phyloP scores from a whole-genome alignment of 2,329 filamentous ascomycete species.

The Cercospora beticola region DNA sequence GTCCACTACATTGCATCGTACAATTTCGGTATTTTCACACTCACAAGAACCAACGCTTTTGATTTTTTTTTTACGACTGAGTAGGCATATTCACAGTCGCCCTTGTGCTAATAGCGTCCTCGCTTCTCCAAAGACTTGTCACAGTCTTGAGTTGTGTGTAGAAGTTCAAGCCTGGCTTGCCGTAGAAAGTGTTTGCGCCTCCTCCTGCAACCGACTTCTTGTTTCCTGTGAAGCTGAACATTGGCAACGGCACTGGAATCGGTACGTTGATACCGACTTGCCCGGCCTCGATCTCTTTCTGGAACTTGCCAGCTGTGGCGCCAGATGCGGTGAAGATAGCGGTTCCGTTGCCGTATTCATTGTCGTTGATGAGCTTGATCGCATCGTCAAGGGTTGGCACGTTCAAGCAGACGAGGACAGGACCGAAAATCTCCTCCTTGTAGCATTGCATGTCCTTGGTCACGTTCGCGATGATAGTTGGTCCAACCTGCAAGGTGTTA shows the following conservation, averaged over 20 bases:
- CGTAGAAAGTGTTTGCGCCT: constrained; percentile 92
- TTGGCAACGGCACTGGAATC: constrained; percentile 59
- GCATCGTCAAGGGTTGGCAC: constrained; percentile 76
- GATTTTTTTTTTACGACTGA: constrained; percentile 42
- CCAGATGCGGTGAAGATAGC: constrained; percentile 82
- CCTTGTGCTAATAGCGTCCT: constrained; percentile 82
- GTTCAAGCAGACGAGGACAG: constrained; percentile 78
- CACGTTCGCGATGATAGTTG: constrained; percentile 79
- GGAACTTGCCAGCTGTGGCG: constrained; percentile 73
- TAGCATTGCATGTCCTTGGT: constrained; percentile 82
- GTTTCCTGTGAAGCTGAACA: constrained; percentile 56
- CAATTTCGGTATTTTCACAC: constrained; percentile 24
- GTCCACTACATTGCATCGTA: background rate
- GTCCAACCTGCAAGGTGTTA: constrained; percentile 59
- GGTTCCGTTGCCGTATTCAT: constrained; percentile 83
- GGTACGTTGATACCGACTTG: constrained; percentile 86
- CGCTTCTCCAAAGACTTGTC: constrained; percentile 82
- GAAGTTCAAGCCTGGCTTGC: constrained; percentile 86
- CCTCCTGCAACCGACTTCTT: constrained; percentile 90
- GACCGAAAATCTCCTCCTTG: constrained; percentile 81
- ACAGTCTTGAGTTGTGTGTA: constrained; percentile 99
- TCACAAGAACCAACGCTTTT: background rate
- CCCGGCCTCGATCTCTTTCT: constrained; percentile 77
- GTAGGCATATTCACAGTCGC: constrained; percentile 87
- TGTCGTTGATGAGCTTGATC: constrained; percentile 76